phyloP scores from a whole-genome alignment of 495 filamentous ascomycete genomes.

The Podospora bellae-mahoneyi region DNA sequence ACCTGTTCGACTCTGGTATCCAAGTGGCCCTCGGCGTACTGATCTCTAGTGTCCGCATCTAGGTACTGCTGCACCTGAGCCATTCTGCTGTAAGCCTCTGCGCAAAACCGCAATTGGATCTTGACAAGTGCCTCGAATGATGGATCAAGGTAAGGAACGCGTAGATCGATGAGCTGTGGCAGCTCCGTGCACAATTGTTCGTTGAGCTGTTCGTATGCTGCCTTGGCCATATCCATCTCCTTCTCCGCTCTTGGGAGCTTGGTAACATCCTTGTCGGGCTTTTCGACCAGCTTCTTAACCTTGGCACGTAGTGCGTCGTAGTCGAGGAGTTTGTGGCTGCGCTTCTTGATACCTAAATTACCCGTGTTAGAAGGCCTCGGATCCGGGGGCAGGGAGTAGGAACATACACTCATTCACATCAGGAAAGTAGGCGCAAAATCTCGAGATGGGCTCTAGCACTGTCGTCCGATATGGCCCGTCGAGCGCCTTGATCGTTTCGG shows the following conservation, averaged over 20 bases:
- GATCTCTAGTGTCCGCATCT: constrained; percentile 91
- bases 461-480: constrained; percentile 96
- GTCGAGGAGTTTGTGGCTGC: constrained; percentile 94
- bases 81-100: constrained; percentile 94
- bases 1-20: constrained; percentile 94
- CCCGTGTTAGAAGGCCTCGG: neutral
- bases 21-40: constrained; percentile 90
- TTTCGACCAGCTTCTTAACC: constrained; percentile 94
- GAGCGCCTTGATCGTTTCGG: constrained; percentile 95
- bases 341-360: constrained; percentile 81
- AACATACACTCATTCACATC: constrained; percentile 94
- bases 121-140: constrained; percentile 97
- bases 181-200: constrained; percentile 90
- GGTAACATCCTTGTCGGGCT: constrained; percentile 95
- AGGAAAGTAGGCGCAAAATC: constrained; percentile 97
- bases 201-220: constrained; percentile 92
- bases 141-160: constrained; percentile 94
- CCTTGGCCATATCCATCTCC: constrained; percentile 88
- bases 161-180: constrained; percentile 95
- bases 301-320: constrained; percentile 94
- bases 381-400: neutral
- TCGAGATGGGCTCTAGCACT: constrained; percentile 88
- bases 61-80: constrained; percentile 99
- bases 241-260: constrained; percentile 93
- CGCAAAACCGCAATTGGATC: constrained; percentile 96